Conservation (phyloP, 2,329 filamentous ascomycete species). For the Talaromyces verruculosus region DNA sequence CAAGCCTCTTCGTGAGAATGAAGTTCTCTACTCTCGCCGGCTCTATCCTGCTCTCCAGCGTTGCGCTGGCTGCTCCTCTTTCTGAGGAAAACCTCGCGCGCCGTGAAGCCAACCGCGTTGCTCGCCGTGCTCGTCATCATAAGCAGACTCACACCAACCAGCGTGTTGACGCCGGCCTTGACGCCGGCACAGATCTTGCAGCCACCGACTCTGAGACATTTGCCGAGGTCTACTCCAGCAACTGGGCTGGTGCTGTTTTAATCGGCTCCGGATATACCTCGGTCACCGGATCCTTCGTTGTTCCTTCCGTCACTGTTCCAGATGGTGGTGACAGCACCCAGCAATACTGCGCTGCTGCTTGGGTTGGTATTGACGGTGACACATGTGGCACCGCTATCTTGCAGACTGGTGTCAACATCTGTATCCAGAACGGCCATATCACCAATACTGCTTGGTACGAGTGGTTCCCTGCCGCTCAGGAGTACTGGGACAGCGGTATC, state of each 20-base stretch:
- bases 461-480: conserved; percentile 57
- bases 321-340: conserved; percentile 42
- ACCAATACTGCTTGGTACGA: conserved; percentile 61
- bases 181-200: neutral
- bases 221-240: conserved; percentile 48
- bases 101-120: conserved; percentile 13
- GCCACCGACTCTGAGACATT: neutral
- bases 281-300: conserved; percentile 48
- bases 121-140: neutral
- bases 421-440: conserved; percentile 41
- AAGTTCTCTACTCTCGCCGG: conserved; percentile 13
- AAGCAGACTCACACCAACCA: conserved; percentile 14
- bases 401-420: conserved; percentile 60
- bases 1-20: conserved; percentile 2
- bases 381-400: conserved; percentile 56
- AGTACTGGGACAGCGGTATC: conserved; percentile 53
- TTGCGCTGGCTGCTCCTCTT: conserved; percentile 17
- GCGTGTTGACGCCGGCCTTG: conserved; percentile 12
- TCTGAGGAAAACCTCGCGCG: conserved; percentile 16
- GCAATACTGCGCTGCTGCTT: conserved; percentile 47
- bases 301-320: conserved; percentile 51
- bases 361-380: conserved; percentile 64
- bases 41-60: conserved; percentile 13
- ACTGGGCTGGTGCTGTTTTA: conserved; percentile 62
- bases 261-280: conserved; percentile 52